Base-by-base conservation (phyloP, 257 asterid genomes). In the Knoxia roxburghii region DNA sequence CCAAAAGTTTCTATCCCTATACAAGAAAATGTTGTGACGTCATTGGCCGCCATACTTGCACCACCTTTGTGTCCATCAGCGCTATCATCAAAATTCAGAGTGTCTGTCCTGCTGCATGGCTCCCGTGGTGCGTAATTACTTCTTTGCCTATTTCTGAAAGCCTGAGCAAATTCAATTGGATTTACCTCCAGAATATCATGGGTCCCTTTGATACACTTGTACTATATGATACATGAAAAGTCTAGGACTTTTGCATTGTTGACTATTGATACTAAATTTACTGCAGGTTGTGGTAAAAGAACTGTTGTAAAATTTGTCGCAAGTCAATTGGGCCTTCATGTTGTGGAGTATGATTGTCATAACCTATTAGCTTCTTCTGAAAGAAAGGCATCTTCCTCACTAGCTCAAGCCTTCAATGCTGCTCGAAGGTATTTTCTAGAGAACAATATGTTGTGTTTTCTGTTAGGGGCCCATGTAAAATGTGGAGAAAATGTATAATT, bases 251-350 rank as follows among this genome's bases (percentile, higher is more conserved):
- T 10, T 55, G 43, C 65, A 20, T 35, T 30, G 35, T 56, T 73
- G 66, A 72, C 58, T 37, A 71, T 68, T 76, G 64, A 74, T 71
- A 45, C 63, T 61, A 26, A 68, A 66, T 65, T 68, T 69, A 50
- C 35, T 82, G 80, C 85, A 93, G 99, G 97, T 58, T 86, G 85
- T 53, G 97, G 99, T 48, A 93, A 90, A 84, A 93, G 89, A 83
- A 90, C 97, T 45, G 88, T 85, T 72, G 82, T 85, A 68, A 86
- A 84, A 79, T 82, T 84, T 71, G 89, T 90, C 80, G 96, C 97
- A 74, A 78, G 80, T 69, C 95, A 77, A 49, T 74, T 93, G 83
- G 99, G 99, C 54, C 81, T 93, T 79, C 99, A 93, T 77, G 86
- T 90, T 74, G 97, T 93, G 60, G 97, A 90, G 80, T 90, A 78